A percentile compares a stretch with the other conserved stretches of the same genome.
These are phyloP conservation scores for Luffa acutangula DNA, from an alignment of 306 rosid genomes.

Conservation along the genomic window DNA sequence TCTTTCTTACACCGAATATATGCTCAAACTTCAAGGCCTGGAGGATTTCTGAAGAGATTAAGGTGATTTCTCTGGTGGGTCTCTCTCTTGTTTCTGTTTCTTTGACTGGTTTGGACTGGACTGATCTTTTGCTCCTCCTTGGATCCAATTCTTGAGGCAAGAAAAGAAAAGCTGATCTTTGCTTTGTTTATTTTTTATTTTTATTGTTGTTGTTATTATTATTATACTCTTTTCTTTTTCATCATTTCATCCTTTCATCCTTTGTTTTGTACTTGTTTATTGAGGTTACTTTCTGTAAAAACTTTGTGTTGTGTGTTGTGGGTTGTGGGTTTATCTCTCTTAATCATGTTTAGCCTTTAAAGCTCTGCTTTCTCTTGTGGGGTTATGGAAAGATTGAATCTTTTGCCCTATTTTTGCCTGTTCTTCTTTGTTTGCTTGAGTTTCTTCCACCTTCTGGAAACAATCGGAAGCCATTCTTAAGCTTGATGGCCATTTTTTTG, in stretches of 20 bases:
- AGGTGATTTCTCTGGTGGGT: background rate
- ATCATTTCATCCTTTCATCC: background rate
- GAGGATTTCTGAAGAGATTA: constrained; percentile 5
- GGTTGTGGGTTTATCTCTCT: constrained; percentile 13
- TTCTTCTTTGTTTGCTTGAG: background rate
- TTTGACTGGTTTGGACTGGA: constrained; percentile 8
- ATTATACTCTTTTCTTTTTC: background rate
- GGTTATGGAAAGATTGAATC: background rate
- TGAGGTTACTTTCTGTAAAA: constrained; percentile 24
- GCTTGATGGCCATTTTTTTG: background rate
- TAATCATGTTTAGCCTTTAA: constrained; percentile 8
- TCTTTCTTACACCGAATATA: constrained; percentile 11
- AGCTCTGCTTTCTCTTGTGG: background rate
- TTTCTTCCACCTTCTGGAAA: background rate
- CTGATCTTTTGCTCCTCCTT: constrained; percentile 23
- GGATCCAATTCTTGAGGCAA: constrained; percentile 65
- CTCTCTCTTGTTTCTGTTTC: constrained; percentile 17
- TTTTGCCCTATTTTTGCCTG: background rate
- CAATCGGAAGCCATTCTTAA: background rate
- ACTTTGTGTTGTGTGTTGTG: constrained; percentile 7
- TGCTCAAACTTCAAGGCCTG: constrained; percentile 30
- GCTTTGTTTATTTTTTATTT: background rate
- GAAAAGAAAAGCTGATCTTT: constrained; percentile 19
- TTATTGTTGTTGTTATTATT: background rate
- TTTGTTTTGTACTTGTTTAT: constrained; percentile 14